These are phyloP conservation scores for Obelidium mucronatum DNA, from an alignment of 192 early-diverging fungal species.

Conservation along the genomic window DNA sequence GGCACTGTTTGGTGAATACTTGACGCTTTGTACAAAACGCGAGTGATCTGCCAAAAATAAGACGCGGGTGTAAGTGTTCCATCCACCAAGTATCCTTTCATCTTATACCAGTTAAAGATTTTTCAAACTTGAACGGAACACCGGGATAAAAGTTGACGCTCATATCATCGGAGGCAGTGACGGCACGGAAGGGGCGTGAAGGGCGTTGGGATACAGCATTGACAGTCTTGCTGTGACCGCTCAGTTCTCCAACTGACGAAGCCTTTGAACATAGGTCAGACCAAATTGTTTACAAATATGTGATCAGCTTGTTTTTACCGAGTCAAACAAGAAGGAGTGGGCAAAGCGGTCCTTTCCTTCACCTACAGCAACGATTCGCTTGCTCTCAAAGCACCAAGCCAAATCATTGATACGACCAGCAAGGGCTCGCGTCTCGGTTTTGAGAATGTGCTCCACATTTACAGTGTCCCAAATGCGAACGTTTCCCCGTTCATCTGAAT, in stretches of 20 bases:
- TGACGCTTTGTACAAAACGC: conserved; percentile 90
- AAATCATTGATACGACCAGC: conserved; percentile 84
- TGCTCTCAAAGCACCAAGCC: conserved; percentile 94
- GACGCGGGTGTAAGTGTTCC: no score
- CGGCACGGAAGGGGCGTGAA: conserved; percentile 88
- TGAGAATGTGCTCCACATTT: conserved; percentile 78
- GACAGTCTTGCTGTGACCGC: conserved; percentile 86
- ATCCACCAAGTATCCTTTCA: no score
- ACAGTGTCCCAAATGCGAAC: conserved; percentile 94
- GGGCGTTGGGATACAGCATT: conserved; percentile 92
- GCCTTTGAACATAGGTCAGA: conserved; percentile 47
- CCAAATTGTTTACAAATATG: not conserved
- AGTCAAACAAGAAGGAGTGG: conserved; percentile 15
- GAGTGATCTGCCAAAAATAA: conserved; percentile 82
- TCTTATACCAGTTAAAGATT: conserved; percentile 49
- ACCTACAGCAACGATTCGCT: conserved; percentile 96
- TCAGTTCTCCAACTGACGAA: conserved; percentile 89
- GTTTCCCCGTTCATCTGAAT: conserved; percentile 81
- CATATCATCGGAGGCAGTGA: conserved; percentile 90
- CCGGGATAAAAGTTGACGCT: conserved; percentile 91
- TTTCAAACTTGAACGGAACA: conserved; percentile 86
- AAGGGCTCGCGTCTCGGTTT: conserved; percentile 80
- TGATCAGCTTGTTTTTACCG: not conserved
- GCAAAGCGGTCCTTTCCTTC: conserved; percentile 84
- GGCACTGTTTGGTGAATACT: conserved; percentile 71